Base-by-base conservation (phyloP, 352 stramenopile genomes). In the Pythium sp. region DNA sequence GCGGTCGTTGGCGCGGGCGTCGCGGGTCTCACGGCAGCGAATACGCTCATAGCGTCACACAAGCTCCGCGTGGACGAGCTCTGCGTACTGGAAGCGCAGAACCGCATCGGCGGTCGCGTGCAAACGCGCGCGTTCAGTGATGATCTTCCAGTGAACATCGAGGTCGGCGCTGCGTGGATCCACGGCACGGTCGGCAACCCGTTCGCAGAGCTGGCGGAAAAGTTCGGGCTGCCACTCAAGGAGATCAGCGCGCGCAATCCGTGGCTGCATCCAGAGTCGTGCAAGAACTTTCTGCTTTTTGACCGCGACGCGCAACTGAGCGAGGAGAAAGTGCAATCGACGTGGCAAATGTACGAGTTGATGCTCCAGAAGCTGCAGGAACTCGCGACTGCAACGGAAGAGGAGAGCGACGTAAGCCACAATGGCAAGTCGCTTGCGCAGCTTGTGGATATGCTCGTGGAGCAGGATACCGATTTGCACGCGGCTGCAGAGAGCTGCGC, bases 131-230 rank as follows among this genome's bases (percentile, higher is more conserved):
- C 62, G n/a, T 89, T 90, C 69, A 85, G 82, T n/a, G 54, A 65
- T 6, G 62, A 71, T 14, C 71, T 80, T 49, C 59, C 73, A 5
- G 71, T 86, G 38, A 84, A 74, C 64, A 70, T 90, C 55, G 82
- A 90, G 54, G 68, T 81, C 22, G 82, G 80, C 14, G 78, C 82
- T 11, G 82, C 82, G 41, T 90, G 80, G 82, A 86, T 90, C 58
- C 80, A 87, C 65, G 82, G 82, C 22, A 84, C 76, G 1, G 66
- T 74, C 5, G 71, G 64, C 46, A 87, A 88, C 51, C 77, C 66
- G 18, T 78, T 91, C 62, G 73, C 80, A 6, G 66, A 68, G 12
- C 67, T 80, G 11, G 84, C 82, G 3, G 59, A 47, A 6, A 65
- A 71, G 38, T 81, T 80, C 41, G 70, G 72, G 14, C 79, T 92